Percentiles rank a stretch among this genome's conserved stretches.
Evolutionary conservation across 176 grass and related monocot species (phyloP).

Genomic region (Eleusine coracana): DNA sequence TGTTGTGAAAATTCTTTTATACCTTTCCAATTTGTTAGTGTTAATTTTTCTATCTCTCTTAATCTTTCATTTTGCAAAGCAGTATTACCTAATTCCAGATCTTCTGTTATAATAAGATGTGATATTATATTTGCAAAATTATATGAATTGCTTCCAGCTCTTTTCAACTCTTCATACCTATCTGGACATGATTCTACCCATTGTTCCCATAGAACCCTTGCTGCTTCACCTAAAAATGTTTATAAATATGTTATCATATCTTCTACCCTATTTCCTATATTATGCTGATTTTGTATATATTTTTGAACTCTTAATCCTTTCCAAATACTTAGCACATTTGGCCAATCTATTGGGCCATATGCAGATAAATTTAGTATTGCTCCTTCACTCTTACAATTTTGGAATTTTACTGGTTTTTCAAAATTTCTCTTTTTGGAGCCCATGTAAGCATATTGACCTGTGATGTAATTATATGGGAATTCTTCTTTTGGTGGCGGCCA

Average conservation of each 20-base stretch:
- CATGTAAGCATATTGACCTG: neutral
- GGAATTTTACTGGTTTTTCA: neutral
- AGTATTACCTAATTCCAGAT: neutral
- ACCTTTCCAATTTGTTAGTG: neutral
- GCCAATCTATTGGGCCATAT: neutral
- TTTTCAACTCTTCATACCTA: neutral
- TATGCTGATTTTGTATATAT: neutral
- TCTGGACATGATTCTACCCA: neutral
- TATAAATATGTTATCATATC: neutral
- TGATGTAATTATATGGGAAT: neutral
- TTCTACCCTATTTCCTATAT: neutral
- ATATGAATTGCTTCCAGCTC: neutral
- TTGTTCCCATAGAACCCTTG: neutral
- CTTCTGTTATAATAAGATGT: neutral
- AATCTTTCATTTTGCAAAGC: neutral
- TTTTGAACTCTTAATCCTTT: neutral
- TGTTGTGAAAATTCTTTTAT: constrained; percentile 3
- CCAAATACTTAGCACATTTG: neutral
- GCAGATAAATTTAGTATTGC: neutral
- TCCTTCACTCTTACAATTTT: neutral
- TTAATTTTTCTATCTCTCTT: too few species aligned
- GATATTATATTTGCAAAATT: neutral
- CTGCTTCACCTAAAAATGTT: neutral
- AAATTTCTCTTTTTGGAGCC: neutral
- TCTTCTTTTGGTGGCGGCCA: neutral